Percentiles rank a stretch among this genome's conserved stretches.
These are phyloP conservation scores for Mikania micrantha DNA, from an alignment of 129 eudicot genomes.

Conservation along the genomic window DNA sequence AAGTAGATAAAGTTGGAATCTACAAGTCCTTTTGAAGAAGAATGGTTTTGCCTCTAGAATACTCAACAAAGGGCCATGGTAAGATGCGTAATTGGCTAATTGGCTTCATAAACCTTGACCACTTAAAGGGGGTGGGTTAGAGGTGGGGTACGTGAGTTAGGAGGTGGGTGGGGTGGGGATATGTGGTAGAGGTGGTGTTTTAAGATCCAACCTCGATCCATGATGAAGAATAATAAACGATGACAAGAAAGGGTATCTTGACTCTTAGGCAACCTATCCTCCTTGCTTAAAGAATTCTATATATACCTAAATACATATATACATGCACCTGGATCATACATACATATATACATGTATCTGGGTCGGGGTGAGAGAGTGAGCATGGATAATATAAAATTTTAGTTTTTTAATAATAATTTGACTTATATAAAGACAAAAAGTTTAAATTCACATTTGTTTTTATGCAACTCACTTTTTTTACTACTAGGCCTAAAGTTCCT, in stretches of 20 bases:
- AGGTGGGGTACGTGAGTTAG: neutral
- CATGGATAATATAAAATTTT: no score
- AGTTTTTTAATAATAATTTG: no score
- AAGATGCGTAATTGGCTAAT: constrained; percentile 6
- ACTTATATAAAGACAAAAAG: no score
- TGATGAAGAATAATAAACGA: constrained; percentile 25
- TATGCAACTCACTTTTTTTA: no score
- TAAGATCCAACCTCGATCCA: constrained; percentile 29
- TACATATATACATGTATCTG: neutral
- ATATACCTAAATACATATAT: neutral
- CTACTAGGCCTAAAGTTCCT: no score
- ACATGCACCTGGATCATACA: no score
- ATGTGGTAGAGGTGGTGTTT: constrained; percentile 10
- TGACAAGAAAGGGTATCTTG: constrained; percentile 25
- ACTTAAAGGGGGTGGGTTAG: neutral
- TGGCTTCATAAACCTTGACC: constrained; percentile 3
- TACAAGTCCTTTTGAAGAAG: neutral
- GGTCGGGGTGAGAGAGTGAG: neutral
- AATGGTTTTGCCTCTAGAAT: constrained; percentile 3
- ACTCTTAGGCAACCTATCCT: constrained; percentile 14
- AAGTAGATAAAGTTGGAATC: neutral
- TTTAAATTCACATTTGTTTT: no score
- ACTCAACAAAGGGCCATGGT: constrained; percentile 13
- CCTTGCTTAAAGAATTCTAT: neutral
- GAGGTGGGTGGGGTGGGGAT: neutral